A percentile compares a stretch with the other conserved stretches of the same genome.
Evolutionary conservation across 2,329 filamentous ascomycete species (phyloP).

Genomic region (Neoascochyta sp.): DNA sequence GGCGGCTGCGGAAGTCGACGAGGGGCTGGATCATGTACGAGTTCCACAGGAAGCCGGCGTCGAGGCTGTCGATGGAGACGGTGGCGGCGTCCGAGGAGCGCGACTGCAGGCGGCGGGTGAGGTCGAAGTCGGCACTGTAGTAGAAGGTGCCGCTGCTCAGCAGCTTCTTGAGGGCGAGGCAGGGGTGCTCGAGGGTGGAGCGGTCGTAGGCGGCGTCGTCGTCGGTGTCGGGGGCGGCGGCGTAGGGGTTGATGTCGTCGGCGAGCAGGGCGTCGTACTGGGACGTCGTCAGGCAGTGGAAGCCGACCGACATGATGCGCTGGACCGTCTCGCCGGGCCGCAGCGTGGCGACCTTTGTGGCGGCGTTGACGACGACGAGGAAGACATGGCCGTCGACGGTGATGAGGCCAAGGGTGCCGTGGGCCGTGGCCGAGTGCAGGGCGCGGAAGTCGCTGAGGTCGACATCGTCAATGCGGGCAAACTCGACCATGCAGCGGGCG

Average conservation of each 20-base stretch:
- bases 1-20: slow-evolving; percentile 78
- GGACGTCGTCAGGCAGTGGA: slow-evolving; percentile 82
- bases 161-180: slow-evolving; percentile 84
- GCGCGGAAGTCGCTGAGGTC: slow-evolving; percentile 74
- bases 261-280: slow-evolving; percentile 76
- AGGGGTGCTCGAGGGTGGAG: slow-evolving; percentile 76
- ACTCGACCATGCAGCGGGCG: slow-evolving; percentile 81
- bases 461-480: slow-evolving; percentile 60
- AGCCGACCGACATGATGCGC: slow-evolving; percentile 81
- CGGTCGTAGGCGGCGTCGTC: slow-evolving; percentile 59
- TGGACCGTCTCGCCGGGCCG: slow-evolving; percentile 86
- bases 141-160: slow-evolving; percentile 93
- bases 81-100: slow-evolving; percentile 72
- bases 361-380: slow-evolving; percentile 80
- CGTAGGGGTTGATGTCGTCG: slow-evolving; percentile 55
- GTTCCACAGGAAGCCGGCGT: slow-evolving; percentile 94
- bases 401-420: slow-evolving; percentile 85
- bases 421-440: slow-evolving; percentile 68
- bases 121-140: slow-evolving; percentile 96
- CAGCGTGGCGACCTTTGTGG: slow-evolving; percentile 73
- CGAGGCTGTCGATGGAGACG: slow-evolving; percentile 88
- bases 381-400: slow-evolving; percentile 82
- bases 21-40: slow-evolving; percentile 96
- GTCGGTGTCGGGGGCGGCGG: slow-evolving; percentile 50
- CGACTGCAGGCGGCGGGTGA: slow-evolving; percentile 90